Evolutionary conservation across 2,329 filamentous ascomycete species (phyloP).

Genomic region (Xylariales sp.): DNA sequence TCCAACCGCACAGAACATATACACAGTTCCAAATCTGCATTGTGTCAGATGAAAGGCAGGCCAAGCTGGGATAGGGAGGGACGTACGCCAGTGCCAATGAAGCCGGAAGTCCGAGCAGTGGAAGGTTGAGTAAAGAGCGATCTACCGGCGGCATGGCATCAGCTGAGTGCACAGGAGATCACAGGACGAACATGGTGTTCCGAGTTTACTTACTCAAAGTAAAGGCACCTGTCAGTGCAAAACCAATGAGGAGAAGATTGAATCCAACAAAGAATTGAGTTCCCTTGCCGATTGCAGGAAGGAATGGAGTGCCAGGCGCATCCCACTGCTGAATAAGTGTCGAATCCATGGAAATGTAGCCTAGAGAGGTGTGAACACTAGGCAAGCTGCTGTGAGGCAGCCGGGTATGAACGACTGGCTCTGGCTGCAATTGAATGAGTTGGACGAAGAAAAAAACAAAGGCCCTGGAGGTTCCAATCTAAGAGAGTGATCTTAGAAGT

Average conservation of each 20-base stretch:
- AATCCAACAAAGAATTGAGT: constrained; percentile 82
- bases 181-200: no score
- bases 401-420: no score
- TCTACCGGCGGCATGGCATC: no score
- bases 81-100: constrained; percentile 86
- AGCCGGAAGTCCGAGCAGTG: constrained; percentile 77
- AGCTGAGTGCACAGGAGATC: no score
- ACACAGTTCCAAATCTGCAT: constrained; percentile 84
- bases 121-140: constrained; percentile 73
- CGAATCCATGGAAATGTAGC: constrained; percentile 63
- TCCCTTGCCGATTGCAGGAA: constrained; percentile 74
- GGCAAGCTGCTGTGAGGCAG: no score
- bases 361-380: neutral
- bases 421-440: no score
- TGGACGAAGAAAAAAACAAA: no score
- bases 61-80: neutral
- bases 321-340: constrained; percentile 90
- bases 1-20: constrained; percentile 98
- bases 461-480: no score
- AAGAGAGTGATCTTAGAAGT: no score
- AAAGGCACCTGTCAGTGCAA: constrained; percentile 74
- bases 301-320: constrained; percentile 81
- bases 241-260: constrained; percentile 65
- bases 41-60: neutral
- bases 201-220: constrained; percentile 65